These are phyloP conservation scores for Colletotrichum sp. DNA, from an alignment of 2,329 filamentous ascomycete genomes.

Conservation along the genomic window DNA sequence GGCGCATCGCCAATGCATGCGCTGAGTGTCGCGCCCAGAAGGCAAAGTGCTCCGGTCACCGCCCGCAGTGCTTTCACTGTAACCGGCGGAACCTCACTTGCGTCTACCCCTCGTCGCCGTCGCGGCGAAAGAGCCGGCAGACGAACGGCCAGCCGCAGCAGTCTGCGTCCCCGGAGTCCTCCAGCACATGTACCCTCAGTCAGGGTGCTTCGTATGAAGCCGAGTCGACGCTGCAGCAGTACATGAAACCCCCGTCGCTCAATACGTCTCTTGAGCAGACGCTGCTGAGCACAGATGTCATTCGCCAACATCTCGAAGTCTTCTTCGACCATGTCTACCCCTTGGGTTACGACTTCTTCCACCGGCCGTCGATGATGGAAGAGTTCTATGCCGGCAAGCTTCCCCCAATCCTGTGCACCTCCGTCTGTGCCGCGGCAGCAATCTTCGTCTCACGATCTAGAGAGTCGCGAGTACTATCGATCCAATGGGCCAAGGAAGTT, in stretches of 20 bases:
- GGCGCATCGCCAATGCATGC: slow-evolving; percentile 32
- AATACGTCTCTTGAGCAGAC: not conserved
- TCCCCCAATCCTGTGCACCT: not conserved
- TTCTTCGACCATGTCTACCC: slow-evolving; percentile 14
- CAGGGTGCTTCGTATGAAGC: not conserved
- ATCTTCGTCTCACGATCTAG: not conserved
- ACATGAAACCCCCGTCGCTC: not conserved
- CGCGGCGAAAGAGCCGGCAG: not conserved
- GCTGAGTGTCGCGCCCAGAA: slow-evolving; percentile 37
- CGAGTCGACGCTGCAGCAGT: not conserved
- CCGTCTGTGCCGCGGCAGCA: not conserved
- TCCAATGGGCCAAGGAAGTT: not conserved
- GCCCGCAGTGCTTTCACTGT: slow-evolving; percentile 9
- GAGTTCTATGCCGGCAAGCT: not conserved
- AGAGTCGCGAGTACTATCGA: not conserved
- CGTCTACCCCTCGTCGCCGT: not conserved
- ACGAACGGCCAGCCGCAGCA: not conserved
- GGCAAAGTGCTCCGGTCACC: slow-evolving; percentile 36
- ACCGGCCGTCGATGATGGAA: slow-evolving; percentile 8
- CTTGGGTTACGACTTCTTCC: slow-evolving; percentile 3
- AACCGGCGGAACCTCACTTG: not conserved
- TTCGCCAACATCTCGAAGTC: slow-evolving; percentile 1
- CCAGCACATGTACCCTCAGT: not conserved
- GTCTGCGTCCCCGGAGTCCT: not conserved
- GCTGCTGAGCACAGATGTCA: slow-evolving; percentile 3